Percentiles rank a stretch among this genome's conserved stretches.
Evolutionary conservation across 106 monocot species (phyloP).

Genomic region (Acorus gramineus): DNA sequence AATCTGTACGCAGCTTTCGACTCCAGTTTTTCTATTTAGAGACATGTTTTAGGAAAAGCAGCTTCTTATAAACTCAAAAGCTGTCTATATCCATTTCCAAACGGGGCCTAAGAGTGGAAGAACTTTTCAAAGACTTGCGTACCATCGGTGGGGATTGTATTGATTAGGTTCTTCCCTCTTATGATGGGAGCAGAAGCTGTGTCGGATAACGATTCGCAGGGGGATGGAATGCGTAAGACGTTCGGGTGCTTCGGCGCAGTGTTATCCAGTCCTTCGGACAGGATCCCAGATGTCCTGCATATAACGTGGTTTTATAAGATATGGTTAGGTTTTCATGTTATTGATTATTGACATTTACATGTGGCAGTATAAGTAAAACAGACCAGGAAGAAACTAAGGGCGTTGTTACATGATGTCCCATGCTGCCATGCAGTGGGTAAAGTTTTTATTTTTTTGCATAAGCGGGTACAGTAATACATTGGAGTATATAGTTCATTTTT

Average conservation of each 20-base stretch:
- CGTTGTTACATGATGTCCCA: too few species aligned
- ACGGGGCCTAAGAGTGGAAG: too few species aligned
- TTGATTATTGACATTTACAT: background rate
- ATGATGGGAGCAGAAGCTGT: background rate
- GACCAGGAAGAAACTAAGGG: background rate
- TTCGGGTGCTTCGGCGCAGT: constrained; percentile 1
- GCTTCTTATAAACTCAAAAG: too few species aligned
- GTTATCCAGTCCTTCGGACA: background rate
- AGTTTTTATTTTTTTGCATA: too few species aligned
- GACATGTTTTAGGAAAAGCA: too few species aligned
- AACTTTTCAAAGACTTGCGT: background rate
- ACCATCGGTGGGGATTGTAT: constrained; percentile 10
- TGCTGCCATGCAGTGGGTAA: too few species aligned
- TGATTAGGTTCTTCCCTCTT: constrained; percentile 15
- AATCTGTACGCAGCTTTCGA: too few species aligned
- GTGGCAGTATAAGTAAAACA: background rate
- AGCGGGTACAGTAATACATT: too few species aligned
- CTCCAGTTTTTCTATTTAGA: too few species aligned
- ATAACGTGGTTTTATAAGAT: background rate
- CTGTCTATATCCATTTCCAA: too few species aligned
- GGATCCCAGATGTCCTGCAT: constrained; percentile 7
- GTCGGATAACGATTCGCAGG: constrained; percentile 3
- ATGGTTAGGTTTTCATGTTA: too few species aligned
- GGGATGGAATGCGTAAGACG: constrained; percentile 3
- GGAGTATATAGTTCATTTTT: too few species aligned